phyloP scores from a whole-genome alignment of 2,329 filamentous ascomycete genomes.

The Alternaria gansuensis region DNA sequence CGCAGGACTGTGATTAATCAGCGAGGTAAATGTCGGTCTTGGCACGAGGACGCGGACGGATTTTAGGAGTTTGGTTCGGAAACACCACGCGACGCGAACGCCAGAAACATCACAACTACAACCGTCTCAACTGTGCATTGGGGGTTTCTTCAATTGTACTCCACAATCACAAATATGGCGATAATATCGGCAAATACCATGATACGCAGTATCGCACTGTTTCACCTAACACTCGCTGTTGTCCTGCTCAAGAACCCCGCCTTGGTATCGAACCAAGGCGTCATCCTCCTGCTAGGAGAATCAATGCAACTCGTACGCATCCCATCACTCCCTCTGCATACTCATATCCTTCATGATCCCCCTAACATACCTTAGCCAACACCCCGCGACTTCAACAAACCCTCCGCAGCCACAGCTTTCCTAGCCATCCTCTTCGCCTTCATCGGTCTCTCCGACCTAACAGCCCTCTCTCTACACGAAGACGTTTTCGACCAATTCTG shows the following conservation, averaged over 20 bases:
- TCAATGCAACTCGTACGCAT: constrained; percentile 78
- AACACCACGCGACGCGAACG: constrained; percentile 17
- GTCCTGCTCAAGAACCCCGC: constrained; percentile 81
- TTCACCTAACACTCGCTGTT: constrained; percentile 83
- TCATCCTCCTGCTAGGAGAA: constrained; percentile 84
- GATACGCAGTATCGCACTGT: constrained; percentile 81
- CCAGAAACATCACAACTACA: not conserved
- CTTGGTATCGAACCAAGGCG: constrained; percentile 77
- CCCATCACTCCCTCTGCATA: not conserved
- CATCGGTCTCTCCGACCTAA: constrained; percentile 59
- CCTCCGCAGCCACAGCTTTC: constrained; percentile 72
- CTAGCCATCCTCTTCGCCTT: constrained; percentile 75
- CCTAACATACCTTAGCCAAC: constrained; percentile 61
- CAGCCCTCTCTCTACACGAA: constrained; percentile 57
- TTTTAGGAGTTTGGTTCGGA: constrained; percentile 26
- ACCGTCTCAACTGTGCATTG: constrained; percentile 3
- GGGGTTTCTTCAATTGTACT: not conserved
- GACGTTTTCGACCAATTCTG: constrained; percentile 58
- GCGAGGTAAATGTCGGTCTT: constrained; percentile 13
- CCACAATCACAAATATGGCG: constrained; percentile 67
- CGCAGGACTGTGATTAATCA: not conserved
- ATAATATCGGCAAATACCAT: constrained; percentile 82
- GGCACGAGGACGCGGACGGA: constrained; percentile 22
- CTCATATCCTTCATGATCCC: not conserved
- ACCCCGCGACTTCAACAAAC: constrained; percentile 71